Base-by-base conservation (phyloP, 306 rosid genomes). In the Aeschynomene evenia region DNA sequence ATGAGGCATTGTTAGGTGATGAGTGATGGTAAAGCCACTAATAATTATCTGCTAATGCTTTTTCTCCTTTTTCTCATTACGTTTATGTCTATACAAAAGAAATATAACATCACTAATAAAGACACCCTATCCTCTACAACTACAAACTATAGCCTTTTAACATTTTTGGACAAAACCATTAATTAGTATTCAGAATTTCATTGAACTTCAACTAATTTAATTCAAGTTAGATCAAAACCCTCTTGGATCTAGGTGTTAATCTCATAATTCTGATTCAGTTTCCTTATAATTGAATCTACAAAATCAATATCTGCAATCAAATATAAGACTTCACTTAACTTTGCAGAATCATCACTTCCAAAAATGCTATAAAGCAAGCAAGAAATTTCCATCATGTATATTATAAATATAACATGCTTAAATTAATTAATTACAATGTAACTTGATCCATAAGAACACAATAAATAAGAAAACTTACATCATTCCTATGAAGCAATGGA, bases 291-390 rank as follows among this genome's bases (percentile, higher is more conserved):
- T 52, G 50, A 52, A 62, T 10, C 16, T 14, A 54, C 12, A 40
- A 42, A 23, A 46, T 42, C 5, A 63, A 13, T 68, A 11, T 15
- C 31, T 26, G 45, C 31, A 53, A 68, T 54, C 37, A 4, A 21
- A 37, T 1, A 12, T 14, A 18, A 50, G 39, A 53, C 29, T 68
- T 21, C 52, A 22, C 31, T 51, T 20, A 51, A 59, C 33, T 28
- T 24, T 5, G 3, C 26, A 76, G 5, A 51, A 54, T 28, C 23
- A 0, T 14, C 67, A 19, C 48, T 60, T 14, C 28, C 71, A 26
- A 36, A n/a, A 76, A 19, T 9, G 15, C 37, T 50, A n/a, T n/a
- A 73, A 73, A 53, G 36, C 58, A 65, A 42, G 15, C 65, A 74
- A 40, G 15, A 62, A 55, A 16, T 42, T 8, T 16, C 63, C n/a